Evolutionary conservation across 352 stramenopile species (phyloP).

Genomic region (Pythium pyrilobum): DNA sequence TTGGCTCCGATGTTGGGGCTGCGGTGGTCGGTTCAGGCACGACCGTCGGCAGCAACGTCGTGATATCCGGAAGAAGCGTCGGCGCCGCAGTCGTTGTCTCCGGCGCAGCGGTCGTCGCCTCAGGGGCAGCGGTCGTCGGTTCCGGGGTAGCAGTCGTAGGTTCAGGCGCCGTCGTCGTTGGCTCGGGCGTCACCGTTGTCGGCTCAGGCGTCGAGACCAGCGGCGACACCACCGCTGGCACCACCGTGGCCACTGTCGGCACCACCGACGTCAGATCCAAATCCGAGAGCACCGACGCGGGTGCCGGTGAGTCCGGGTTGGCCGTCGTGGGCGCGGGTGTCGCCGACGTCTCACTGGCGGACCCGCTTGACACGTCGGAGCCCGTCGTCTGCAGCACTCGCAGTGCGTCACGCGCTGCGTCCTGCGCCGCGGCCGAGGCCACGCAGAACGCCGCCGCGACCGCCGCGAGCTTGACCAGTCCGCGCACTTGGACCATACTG

Average conservation of each 20-base stretch:
- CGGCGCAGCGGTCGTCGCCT: not conserved
- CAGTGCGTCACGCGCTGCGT: not conserved
- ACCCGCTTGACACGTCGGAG: not conserved
- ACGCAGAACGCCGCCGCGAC: slow-evolving; percentile 6
- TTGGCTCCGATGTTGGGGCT: not conserved
- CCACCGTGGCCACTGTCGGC: not conserved
- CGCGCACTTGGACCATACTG: slow-evolving; percentile 8
- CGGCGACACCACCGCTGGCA: not conserved
- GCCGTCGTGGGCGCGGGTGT: too few relatives aligned
- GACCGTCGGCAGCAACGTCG: not conserved
- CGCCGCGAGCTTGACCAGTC: slow-evolving; percentile 1
- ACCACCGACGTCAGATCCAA: not conserved
- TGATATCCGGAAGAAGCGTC: too few relatives aligned
- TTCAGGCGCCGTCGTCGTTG: not conserved
- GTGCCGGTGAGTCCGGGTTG: too few relatives aligned
- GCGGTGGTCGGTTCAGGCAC: not conserved
- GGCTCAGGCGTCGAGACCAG: not conserved
- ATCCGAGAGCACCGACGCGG: too few relatives aligned
- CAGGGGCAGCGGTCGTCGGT: not conserved
- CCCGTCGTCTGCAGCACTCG: not conserved
- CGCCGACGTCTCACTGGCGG: not conserved
- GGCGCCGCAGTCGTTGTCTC: not conserved
- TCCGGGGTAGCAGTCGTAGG: not conserved
- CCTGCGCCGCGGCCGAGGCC: not conserved
- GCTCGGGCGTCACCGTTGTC: not conserved